Conservation (phyloP, 2,329 filamentous ascomycete genomes). For the Monosporascus sp. region DNA sequence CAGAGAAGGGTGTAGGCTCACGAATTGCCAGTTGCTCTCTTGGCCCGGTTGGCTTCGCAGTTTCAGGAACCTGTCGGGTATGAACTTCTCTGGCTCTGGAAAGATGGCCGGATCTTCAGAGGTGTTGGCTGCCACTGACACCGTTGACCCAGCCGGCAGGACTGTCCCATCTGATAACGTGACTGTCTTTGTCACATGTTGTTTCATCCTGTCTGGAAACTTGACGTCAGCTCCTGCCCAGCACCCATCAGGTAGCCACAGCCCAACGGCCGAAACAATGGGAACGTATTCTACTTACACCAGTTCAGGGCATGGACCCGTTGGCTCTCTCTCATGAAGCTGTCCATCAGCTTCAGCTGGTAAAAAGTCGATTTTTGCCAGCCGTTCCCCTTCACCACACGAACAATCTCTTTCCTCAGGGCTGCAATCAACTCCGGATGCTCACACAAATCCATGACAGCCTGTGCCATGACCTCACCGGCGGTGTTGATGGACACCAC, state of each 20-base stretch:
- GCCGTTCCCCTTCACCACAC: conserved; percentile 22
- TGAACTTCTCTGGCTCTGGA: conserved; percentile 22
- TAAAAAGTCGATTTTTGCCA: conserved; percentile 28
- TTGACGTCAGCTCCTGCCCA: too few species aligned
- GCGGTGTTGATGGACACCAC: conserved; percentile 39
- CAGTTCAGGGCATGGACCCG: too few species aligned
- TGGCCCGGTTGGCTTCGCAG: conserved; percentile 22
- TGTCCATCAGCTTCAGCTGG: conserved; percentile 33
- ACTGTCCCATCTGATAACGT: neutral
- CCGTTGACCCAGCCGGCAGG: conserved; percentile 1
- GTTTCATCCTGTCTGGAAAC: conserved; percentile 25
- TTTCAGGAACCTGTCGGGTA: conserved; percentile 23
- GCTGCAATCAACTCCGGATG: conserved; percentile 37
- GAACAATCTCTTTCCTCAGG: conserved; percentile 39
- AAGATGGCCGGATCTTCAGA: conserved; percentile 24
- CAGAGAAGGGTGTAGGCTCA: conserved; percentile 26
- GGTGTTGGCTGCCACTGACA: conserved; percentile 6
- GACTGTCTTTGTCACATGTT: conserved; percentile 15
- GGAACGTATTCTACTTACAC: too few species aligned
- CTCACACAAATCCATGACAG: conserved; percentile 37
- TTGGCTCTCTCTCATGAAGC: conserved; percentile 35
- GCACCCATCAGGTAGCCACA: too few species aligned
- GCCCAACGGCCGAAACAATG: too few species aligned
- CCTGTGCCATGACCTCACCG: conserved; percentile 28
- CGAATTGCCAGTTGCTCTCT: conserved; percentile 30